Conservation (phyloP, 768 basidiomycete genomes). For the Naganishia antarctica region DNA sequence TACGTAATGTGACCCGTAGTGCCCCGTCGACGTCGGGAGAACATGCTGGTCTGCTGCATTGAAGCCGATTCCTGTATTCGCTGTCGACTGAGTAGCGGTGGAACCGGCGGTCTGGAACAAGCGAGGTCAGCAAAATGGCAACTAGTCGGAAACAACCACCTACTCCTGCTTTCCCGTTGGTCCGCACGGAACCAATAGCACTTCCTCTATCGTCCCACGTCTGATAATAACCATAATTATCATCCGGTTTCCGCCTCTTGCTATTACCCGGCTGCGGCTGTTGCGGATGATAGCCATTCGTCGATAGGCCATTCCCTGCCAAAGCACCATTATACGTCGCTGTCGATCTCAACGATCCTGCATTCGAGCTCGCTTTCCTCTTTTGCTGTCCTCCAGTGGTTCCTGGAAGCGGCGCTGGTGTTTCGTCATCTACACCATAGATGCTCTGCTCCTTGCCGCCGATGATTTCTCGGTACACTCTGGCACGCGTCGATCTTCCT, state of each 20-base stretch:
- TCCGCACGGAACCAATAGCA: conserved; percentile 4
- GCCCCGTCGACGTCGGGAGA: not conserved
- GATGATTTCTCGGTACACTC: conserved; percentile 11
- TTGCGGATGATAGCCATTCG: conserved; percentile 12
- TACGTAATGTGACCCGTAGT: conserved; percentile 9
- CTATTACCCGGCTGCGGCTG: not conserved
- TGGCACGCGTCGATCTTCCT: not conserved
- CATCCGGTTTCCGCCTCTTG: conserved; percentile 17
- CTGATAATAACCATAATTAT: conserved; percentile 13
- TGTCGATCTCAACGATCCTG: conserved; percentile 10
- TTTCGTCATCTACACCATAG: conserved; percentile 5
- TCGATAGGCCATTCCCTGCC: not conserved
- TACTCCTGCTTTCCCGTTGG: conserved; percentile 18
- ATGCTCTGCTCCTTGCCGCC: conserved; percentile 11
- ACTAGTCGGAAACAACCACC: not conserved
- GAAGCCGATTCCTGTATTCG: conserved; percentile 5
- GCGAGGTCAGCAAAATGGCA: not conserved
- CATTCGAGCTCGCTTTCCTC: conserved; percentile 15
- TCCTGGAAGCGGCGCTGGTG: conserved; percentile 10
- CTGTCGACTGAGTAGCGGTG: conserved; percentile 26
- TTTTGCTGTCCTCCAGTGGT: conserved; percentile 18
- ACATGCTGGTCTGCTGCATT: not conserved
- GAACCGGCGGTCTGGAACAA: conserved; percentile 16
- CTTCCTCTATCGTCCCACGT: conserved; percentile 15
- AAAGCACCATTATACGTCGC: conserved; percentile 17